Conservation (phyloP, 352 stramenopile species). For the Blastocystis sp. region DNA sequence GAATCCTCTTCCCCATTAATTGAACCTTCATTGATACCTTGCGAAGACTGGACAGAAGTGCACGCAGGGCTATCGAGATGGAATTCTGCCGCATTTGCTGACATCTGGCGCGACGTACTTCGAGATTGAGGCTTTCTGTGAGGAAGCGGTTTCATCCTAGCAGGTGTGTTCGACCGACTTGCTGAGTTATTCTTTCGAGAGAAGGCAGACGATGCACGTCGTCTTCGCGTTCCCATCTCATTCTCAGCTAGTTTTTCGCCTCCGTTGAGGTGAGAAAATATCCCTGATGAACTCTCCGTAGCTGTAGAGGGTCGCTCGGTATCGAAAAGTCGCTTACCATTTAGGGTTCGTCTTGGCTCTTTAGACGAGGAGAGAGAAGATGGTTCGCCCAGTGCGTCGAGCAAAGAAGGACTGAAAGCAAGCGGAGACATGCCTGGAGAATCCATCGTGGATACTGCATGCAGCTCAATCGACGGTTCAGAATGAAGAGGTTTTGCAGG, state of each 20-base stretch:
- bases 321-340: slow-evolving; percentile 18
- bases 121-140: too few species aligned
- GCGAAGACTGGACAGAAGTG: neutral
- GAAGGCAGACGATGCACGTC: too few species aligned
- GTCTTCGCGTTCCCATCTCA: too few species aligned
- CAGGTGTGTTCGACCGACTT: neutral
- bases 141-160: too few species aligned
- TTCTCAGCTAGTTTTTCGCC: too few species aligned
- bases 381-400: neutral
- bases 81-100: neutral
- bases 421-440: neutral
- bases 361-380: neutral
- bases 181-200: too few species aligned
- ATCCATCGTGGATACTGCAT: neutral
- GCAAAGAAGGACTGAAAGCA: neutral
- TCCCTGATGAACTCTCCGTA: neutral
- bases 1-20: neutral
- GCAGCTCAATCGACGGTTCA: neutral
- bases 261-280: neutral
- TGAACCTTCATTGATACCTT: neutral
- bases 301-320: neutral
- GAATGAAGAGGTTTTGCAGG: neutral
- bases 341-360: neutral
- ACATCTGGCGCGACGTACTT: too few species aligned
- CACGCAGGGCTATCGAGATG: neutral